Percentiles rank a stretch among this genome's conserved stretches.
These are phyloP conservation scores for Blastocystis sp. DNA, from an alignment of 352 stramenopile species.

Conservation along the genomic window DNA sequence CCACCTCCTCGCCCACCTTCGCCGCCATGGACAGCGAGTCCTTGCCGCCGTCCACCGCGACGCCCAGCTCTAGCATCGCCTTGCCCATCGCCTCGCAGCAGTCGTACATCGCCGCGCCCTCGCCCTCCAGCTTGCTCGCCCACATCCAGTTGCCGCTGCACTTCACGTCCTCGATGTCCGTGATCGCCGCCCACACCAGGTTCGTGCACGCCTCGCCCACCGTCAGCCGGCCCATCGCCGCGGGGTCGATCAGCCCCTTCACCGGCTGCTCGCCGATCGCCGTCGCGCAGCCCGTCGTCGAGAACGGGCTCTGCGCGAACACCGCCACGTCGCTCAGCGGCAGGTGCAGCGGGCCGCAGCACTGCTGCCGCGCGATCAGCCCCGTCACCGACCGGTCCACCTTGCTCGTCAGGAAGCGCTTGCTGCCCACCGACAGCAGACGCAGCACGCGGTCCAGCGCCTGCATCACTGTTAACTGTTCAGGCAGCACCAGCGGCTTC, in stretches of 20 bases:
- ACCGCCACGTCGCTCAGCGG: slow-evolving; percentile 93
- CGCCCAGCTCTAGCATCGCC: slow-evolving; percentile 89
- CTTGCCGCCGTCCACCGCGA: slow-evolving; percentile 97
- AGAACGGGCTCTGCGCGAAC: slow-evolving; percentile 90
- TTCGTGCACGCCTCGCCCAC: slow-evolving; percentile 97
- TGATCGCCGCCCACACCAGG: slow-evolving; percentile 91
- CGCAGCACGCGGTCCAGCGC: slow-evolving; percentile 90
- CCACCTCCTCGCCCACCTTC: slow-evolving; percentile 84
- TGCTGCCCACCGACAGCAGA: slow-evolving; percentile 91
- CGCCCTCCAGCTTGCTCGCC: slow-evolving; percentile 92
- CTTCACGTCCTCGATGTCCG: slow-evolving; percentile 91
- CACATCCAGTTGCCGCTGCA: slow-evolving; percentile 99
- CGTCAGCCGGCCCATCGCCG: slow-evolving; percentile 89
- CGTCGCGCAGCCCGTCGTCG: slow-evolving; percentile 88
- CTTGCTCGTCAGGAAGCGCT: slow-evolving; percentile 91
- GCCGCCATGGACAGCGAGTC: slow-evolving; percentile 98
- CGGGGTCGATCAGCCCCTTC: slow-evolving; percentile 90
- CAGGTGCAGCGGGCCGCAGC: slow-evolving; percentile 91
- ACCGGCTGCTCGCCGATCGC: slow-evolving; percentile 92
- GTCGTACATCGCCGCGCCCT: slow-evolving; percentile 97
- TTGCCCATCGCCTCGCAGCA: slow-evolving; percentile 90
- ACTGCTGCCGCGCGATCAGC: slow-evolving; percentile 95
- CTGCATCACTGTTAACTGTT: slow-evolving; percentile 81
- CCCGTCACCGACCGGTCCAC: slow-evolving; percentile 97
- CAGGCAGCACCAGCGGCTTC: slow-evolving; percentile 79